Conservation (phyloP, 192 early-diverging fungal species). For the Mortierella hygrophila region DNA sequence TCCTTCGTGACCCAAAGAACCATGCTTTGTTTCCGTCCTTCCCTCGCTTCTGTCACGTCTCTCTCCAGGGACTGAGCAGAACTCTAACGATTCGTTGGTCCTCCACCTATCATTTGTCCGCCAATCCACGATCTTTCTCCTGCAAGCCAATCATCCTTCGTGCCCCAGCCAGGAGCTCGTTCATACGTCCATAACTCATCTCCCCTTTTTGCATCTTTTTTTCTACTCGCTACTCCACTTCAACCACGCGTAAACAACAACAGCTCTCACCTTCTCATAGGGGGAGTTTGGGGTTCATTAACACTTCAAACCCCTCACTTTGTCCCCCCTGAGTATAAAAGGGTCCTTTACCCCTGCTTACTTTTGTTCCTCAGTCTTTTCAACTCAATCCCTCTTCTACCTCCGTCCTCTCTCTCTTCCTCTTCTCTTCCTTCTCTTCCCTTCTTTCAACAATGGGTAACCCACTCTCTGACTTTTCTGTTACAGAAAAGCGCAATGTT, state of each 20-base stretch:
- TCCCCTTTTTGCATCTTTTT: neutral
- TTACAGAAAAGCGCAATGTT: conserved; percentile 58
- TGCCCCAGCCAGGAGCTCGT: neutral
- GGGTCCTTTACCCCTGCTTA: neutral
- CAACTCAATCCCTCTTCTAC: neutral
- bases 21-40: neutral
- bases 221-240: neutral
- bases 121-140: neutral
- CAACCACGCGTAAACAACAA: neutral
- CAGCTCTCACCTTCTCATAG: neutral
- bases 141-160: neutral
- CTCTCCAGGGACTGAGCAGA: neutral
- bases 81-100: neutral
- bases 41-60: neutral
- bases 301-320: neutral
- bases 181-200: neutral
- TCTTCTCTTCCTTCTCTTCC: neutral
- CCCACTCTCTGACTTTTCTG: conserved; percentile 65
- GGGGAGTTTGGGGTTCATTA: neutral
- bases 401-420: neutral
- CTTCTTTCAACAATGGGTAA: conserved; percentile 16
- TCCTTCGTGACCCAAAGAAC: neutral
- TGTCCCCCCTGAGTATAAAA: neutral
- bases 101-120: neutral
- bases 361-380: neutral